These are phyloP conservation scores for Viola pubescens DNA, from an alignment of 441 rosid species.

Conservation along the genomic window DNA sequence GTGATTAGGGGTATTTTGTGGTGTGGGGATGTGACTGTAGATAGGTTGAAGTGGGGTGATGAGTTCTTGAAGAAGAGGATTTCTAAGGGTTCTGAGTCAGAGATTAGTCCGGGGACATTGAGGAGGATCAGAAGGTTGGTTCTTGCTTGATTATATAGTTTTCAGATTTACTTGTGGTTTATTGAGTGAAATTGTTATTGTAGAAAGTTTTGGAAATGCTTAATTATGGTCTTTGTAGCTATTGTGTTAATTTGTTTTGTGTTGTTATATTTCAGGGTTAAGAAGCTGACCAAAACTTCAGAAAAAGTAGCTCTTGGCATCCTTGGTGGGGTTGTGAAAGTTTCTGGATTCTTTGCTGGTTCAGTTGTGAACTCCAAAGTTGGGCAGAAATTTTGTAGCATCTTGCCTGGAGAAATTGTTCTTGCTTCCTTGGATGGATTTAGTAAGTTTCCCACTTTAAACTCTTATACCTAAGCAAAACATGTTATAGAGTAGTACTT, in stretches of 20 bases:
- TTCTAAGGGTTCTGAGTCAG: slow-evolving; percentile 29
- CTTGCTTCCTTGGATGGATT: slow-evolving; percentile 94
- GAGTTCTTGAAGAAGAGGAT: slow-evolving; percentile 55
- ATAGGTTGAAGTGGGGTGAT: slow-evolving; percentile 63
- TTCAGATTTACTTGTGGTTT: not conserved
- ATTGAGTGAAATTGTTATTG: no score
- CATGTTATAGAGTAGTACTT: no score
- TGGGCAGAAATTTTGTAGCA: slow-evolving; percentile 75
- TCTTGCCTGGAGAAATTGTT: slow-evolving; percentile 79
- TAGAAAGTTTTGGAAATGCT: not conserved
- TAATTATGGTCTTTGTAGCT: not conserved
- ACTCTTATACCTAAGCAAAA: no score
- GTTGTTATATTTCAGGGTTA: slow-evolving; percentile 44
- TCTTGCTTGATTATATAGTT: not conserved
- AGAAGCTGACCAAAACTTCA: slow-evolving; percentile 72
- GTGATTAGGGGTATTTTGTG: slow-evolving; percentile 75
- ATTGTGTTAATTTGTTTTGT: not conserved
- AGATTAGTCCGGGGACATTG: slow-evolving; percentile 58
- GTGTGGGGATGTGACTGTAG: slow-evolving; percentile 91
- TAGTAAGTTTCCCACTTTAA: slow-evolving; percentile 41
- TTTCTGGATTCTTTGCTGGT: slow-evolving; percentile 71
- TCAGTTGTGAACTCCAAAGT: slow-evolving; percentile 73
- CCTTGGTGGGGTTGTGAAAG: slow-evolving; percentile 81
- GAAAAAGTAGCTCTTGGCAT: slow-evolving; percentile 69
- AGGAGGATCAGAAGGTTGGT: slow-evolving; percentile 60